Percentiles rank a stretch among this genome's conserved stretches.
These are phyloP conservation scores for Amaranthus tricolor DNA, from an alignment of 179 eudicot genomes.

Conservation along the genomic window DNA sequence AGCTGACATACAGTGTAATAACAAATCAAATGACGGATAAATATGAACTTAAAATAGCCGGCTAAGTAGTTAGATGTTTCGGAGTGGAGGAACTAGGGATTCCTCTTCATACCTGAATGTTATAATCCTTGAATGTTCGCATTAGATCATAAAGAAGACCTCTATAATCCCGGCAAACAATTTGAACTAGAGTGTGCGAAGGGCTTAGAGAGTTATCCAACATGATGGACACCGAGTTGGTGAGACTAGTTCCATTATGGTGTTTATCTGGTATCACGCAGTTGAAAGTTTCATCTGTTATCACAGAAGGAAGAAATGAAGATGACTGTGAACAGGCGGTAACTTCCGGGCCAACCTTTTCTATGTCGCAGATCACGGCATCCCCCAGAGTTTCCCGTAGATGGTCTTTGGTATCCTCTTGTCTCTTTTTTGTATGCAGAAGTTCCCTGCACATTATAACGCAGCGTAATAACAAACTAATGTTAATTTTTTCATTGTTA, in stretches of 20 bases:
- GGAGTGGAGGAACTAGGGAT: background rate
- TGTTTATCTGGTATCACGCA: constrained; percentile 40
- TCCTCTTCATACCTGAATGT: constrained; percentile 59
- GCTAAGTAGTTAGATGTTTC: background rate
- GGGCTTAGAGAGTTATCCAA: constrained; percentile 85
- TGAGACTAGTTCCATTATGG: constrained; percentile 23
- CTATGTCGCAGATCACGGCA: constrained; percentile 63
- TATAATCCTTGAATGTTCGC: constrained; percentile 84
- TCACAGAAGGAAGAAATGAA: constrained; percentile 52
- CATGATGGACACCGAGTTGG: constrained; percentile 38
- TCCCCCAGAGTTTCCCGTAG: constrained; percentile 46
- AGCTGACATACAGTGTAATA: no score
- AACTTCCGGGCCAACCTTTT: constrained; percentile 54
- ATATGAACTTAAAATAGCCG: background rate
- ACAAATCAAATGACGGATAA: background rate
- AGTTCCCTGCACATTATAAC: constrained; percentile 49
- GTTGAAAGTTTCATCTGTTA: constrained; percentile 45
- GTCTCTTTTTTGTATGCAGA: constrained; percentile 65
- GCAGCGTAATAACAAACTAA: background rate
- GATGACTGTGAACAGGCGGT: constrained; percentile 51
- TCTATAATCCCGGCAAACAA: constrained; percentile 71
- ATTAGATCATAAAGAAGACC: constrained; percentile 86
- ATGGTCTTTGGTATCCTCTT: constrained; percentile 50
- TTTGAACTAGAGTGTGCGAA: constrained; percentile 77
- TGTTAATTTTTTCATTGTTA: background rate